Base-by-base conservation (phyloP, 257 asterid genomes). In the Capsicum baccatum region DNA sequence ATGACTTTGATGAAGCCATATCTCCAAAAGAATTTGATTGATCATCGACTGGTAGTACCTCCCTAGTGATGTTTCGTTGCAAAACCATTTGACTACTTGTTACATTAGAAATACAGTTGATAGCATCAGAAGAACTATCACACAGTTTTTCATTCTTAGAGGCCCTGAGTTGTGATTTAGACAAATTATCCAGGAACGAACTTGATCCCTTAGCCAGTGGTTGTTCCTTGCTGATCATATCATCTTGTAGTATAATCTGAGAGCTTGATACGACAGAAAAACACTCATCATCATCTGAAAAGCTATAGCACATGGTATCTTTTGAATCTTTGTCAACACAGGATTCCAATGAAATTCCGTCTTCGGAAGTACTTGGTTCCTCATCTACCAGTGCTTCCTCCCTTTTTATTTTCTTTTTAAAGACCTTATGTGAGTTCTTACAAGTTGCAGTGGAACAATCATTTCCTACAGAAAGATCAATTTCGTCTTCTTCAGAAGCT, bases 401-500 rank as follows among this genome's bases (percentile, higher is more conserved):
- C 60, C 60, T 82, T 47, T 83, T 10, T 26, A 56, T 39, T 60
- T 83, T 83, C 86, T 87, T 82, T 70, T 83, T 87, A 47, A 52
- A 47, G 62, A 16, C 56, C 60, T 62, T 56, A 60, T 83, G 82
- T 47, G 87, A 80, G 21, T 85, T 74, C 54, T 85, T 85, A 52
- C 42, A 55, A 35, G 82, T 47, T 26, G 68, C 62, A 84, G 78
- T 37, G 79, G 74, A 83, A 50, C 70, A 66, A 37, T 83, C 81
- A 63, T 83, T 87, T 83, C 59, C 82, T 19, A 63, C 52, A 83
- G 86, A 62, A 67, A 84, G 70, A 83, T 52, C 80, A 73, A 35
- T 50, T 69, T 88, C 84, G 68, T 59, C 56, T 82, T 89, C 87
- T 62, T 58, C 84, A 69, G 73, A 85, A 79, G 84, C 62, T 84